Conservation (phyloP, 2,329 filamentous ascomycete genomes). For the Nothomitra cinnamomea region DNA sequence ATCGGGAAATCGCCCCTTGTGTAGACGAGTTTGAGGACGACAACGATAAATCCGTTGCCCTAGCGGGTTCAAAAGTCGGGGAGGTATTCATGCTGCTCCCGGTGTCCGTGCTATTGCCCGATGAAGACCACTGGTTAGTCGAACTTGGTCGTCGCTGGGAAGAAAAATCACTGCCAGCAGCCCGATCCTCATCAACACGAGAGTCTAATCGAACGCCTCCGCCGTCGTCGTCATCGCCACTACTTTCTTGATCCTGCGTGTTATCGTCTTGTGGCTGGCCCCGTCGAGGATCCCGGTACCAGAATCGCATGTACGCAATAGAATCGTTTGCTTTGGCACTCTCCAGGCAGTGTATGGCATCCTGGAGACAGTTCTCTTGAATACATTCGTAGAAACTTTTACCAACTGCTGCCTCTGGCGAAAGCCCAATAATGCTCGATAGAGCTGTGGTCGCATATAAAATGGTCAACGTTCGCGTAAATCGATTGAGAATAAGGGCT, state of each 20-base stretch:
- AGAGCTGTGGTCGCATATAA: constrained; percentile 77
- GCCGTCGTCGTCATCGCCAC: constrained; percentile 28
- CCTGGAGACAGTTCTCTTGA: constrained; percentile 54
- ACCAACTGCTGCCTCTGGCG: constrained; percentile 49
- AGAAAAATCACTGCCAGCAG: not conserved
- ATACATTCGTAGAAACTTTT: constrained; percentile 83
- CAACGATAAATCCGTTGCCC: constrained; percentile 21
- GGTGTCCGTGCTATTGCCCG: constrained; percentile 27
- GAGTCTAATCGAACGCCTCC: constrained; percentile 30
- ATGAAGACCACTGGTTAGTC: constrained; percentile 12
- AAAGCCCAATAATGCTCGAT: constrained; percentile 55
- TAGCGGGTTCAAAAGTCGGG: constrained; percentile 25
- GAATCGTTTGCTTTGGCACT: constrained; percentile 82
- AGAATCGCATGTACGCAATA: constrained; percentile 76
- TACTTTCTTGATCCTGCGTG: constrained; percentile 31
- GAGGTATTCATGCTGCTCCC: constrained; percentile 22
- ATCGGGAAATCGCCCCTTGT: not conserved
- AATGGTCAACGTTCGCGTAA: constrained; percentile 64
- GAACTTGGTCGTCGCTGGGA: not conserved
- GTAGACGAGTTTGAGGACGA: constrained; percentile 15
- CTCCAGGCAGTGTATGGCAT: constrained; percentile 64
- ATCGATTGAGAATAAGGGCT: constrained; percentile 71
- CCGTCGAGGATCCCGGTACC: constrained; percentile 57
- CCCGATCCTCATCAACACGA: constrained; percentile 23
- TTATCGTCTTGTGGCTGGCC: constrained; percentile 27